phyloP scores from a whole-genome alignment of 2,329 filamentous ascomycete genomes.

The Helotiales sp. region DNA sequence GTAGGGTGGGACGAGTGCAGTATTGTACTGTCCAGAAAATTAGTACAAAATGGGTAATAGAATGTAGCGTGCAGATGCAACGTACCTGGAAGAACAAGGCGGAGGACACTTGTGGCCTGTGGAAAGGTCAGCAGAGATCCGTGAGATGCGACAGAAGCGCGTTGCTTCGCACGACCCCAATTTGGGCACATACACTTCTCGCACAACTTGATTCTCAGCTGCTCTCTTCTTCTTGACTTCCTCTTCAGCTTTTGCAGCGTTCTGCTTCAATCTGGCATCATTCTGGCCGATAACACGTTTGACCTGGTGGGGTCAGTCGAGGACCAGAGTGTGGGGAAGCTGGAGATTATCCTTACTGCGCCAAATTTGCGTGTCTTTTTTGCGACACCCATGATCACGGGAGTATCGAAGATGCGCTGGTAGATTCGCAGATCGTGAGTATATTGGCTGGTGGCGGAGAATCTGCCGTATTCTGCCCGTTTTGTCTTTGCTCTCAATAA shows the following conservation, averaged over 20 bases:
- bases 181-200: slow-evolving; percentile 59
- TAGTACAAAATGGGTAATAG: too few relatives aligned
- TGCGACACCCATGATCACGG: slow-evolving; percentile 70
- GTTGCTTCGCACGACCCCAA: background rate
- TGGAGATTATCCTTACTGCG: slow-evolving; percentile 44
- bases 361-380: slow-evolving; percentile 95
- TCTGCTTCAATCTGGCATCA: slow-evolving; percentile 81
- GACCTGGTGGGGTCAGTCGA: slow-evolving; percentile 42
- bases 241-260: slow-evolving; percentile 67
- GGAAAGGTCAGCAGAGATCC: slow-evolving; percentile 5
- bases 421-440: background rate
- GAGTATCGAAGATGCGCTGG: background rate
- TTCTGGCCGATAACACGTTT: slow-evolving; percentile 82
- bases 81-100: slow-evolving; percentile 88
- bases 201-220: slow-evolving; percentile 58
- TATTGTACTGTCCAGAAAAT: too few relatives aligned
- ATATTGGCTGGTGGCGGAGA: background rate
- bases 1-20: slow-evolving; percentile 82
- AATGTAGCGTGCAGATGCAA: too few relatives aligned
- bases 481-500: background rate
- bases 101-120: slow-evolving; percentile 73
- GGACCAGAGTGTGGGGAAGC: slow-evolving; percentile 22
- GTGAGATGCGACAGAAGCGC: background rate
- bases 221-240: slow-evolving; percentile 56
- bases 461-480: too few relatives aligned